These are phyloP conservation scores for Eucalyptus polybractea DNA, from an alignment of 345 rosid genomes.

Conservation along the genomic window DNA sequence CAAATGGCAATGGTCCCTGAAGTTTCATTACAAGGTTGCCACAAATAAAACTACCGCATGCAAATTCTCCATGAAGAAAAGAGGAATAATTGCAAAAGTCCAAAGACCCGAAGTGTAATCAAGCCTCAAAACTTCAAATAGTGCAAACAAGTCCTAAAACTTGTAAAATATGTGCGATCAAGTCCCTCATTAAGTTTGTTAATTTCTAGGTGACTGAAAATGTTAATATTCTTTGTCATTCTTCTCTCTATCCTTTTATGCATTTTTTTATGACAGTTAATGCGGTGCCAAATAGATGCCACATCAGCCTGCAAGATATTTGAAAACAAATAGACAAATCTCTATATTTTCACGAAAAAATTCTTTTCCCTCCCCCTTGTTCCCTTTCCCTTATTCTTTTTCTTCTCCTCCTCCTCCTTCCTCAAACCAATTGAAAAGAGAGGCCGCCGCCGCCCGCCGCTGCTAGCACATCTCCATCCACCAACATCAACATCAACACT, in stretches of 20 bases:
- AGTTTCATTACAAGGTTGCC: background rate
- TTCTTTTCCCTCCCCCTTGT: background rate
- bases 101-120: background rate
- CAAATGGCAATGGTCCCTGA: slow-evolving; percentile 63
- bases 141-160: background rate
- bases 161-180: background rate
- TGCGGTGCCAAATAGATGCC: background rate
- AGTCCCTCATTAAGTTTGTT: background rate
- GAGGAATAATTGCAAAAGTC: background rate
- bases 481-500: background rate
- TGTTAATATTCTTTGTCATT: background rate
- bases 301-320: background rate
- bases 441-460: fast-evolving
- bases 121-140: background rate
- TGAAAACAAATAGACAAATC: background rate
- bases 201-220: background rate
- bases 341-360: background rate
- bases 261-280: background rate
- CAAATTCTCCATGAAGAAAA: background rate
- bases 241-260: background rate
- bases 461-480: background rate
- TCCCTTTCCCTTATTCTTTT: background rate
- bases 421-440: background rate
- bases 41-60: background rate
- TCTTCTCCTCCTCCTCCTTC: background rate